Base-by-base conservation (phyloP, 2,329 filamentous ascomycete genomes). In the Calonectria crousiana region DNA sequence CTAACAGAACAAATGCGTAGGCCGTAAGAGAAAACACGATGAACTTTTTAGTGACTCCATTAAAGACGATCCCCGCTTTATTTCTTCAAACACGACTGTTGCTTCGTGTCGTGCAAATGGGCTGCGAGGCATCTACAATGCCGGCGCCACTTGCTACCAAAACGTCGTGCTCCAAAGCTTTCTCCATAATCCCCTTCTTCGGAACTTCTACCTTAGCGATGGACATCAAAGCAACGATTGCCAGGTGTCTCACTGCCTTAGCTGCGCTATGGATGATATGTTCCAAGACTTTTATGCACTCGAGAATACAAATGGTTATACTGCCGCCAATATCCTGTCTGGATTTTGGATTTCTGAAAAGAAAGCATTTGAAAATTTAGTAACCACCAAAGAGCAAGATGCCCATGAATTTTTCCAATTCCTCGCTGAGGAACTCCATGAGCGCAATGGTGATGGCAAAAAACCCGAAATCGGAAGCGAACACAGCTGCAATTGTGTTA, bases 141-240 rank as follows among this genome's bases (percentile, higher is more conserved):
- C 98, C 83, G 97, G 96, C n/a, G 95, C 97, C 73, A 98, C 97
- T 14, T 99, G 96, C 87, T 99, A 98, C 85, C 96, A 98, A 90
- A 98, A 97, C 80, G 96, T 98, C 36, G 95, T 98, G 62, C 89
- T 99, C 20, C 97, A 98, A 84, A 95, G 94, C 71, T 92, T 99
- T 79, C 91, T 98, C 69, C 96, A 98, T 86, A 98, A 98, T 82
- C 96, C 96, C 0, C 90, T 98, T 56, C 90, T 99, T 36, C 93
- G 95, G 74, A 96, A 96, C 79, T 98, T 95, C 84, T 98, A 98
- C 84, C 92, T 99, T 8, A 93, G 94, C 51, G 96, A 98, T 83
- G 95, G 96, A 0, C 96, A 99, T 84, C 93, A 93, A 80, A 93
- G 92, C 71, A 90, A 89, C 78, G 94, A 95, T 28, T 98, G 97